Base-by-base conservation (phyloP, 768 basidiomycete species). In the Amanita phalloides region DNA sequence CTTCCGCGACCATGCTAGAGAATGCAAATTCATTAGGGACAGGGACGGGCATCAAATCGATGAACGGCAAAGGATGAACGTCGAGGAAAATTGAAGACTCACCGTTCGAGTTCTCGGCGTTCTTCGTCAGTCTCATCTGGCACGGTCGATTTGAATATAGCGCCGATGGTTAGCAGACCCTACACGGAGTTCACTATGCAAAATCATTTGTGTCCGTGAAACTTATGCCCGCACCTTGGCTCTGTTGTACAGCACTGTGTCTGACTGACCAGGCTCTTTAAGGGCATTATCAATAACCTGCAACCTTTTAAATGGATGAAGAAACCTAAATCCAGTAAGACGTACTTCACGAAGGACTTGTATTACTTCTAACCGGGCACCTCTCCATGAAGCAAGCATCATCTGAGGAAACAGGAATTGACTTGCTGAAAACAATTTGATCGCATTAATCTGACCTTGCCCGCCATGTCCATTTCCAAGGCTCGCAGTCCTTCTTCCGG, bases 371-470 rank as follows among this genome's bases (percentile, higher is more conserved):
- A 97, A 81, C 48, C 94, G 82, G 3, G 94, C 95, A 11, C 95
- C 96, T 53, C 93, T 83, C 96, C 96, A 99, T 23, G 95, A 95
- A 5, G 94, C 95, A 26, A 98, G 81, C 70, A 98, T 78, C 62
- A 96, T 92, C 84, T 89, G 55, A 36, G 45, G 17, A 30, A 39
- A 30, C 17, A 14, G 17, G 7, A 20, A 33, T 33, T 25, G 17
- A 26, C 3, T 28, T 21, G 20, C 14, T n/a, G 28, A 39, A 20
- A 28, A 6, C 42, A 37, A 38, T 51, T 46, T 36, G 30, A 17
- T 23, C 4, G 14, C 13, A 39, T 14, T 39, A 6, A 44, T 45
- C 50, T 41, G 54, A 88, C 84, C 73, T 91, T 95, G 45, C 92
- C 92, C 1, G 90, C 94, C 55, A 98, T 78, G 61, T 97, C 94